Percentiles rank a stretch among this genome's conserved stretches.
phyloP scores from a whole-genome alignment of 1,284 basidiomycete genomes.

The Pseudozyma flocculosa region DNA sequence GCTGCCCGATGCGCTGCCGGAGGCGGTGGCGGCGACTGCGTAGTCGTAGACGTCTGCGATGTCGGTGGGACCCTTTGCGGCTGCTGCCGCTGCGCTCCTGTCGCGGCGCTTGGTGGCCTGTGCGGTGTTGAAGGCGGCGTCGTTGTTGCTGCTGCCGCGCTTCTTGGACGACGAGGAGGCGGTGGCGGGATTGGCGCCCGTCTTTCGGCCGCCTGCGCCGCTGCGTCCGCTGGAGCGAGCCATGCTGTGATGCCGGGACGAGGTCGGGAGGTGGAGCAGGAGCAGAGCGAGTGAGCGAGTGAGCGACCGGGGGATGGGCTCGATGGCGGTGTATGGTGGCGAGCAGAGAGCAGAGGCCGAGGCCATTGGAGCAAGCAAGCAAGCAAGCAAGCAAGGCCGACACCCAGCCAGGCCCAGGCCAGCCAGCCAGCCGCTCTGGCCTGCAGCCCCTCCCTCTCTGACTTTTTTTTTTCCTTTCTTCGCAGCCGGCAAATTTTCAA shows the following conservation, averaged over 20 bases:
- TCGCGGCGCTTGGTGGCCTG: slow-evolving; percentile 12
- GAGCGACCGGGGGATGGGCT: no score
- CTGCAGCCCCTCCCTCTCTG: no score
- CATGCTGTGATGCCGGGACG: slow-evolving; percentile 3
- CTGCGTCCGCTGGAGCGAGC: not conserved
- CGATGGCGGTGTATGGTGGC: no score
- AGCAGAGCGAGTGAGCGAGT: no score
- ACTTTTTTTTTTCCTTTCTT: no score
- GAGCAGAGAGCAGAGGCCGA: no score
- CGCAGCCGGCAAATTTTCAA: no score
- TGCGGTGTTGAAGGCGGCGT: slow-evolving; percentile 19
- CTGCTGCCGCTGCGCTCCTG: no score
- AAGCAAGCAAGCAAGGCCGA: no score
- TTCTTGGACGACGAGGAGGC: slow-evolving; percentile 1
- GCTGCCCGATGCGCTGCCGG: slow-evolving; percentile 5
- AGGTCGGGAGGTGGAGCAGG: slow-evolving; percentile 1
- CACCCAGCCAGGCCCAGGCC: no score
- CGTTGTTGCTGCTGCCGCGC: not conserved
- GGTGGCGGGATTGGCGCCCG: slow-evolving; percentile 3
- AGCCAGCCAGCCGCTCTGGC: no score
- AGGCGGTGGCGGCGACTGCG: slow-evolving; percentile 2
- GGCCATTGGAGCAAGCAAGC: no score
- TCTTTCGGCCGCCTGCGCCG: not conserved
- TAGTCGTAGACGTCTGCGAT: slow-evolving; percentile 29
- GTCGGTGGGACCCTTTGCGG: not conserved